phyloP scores from a whole-genome alignment of 768 basidiomycete genomes.

The Phaffia tasmanica region DNA sequence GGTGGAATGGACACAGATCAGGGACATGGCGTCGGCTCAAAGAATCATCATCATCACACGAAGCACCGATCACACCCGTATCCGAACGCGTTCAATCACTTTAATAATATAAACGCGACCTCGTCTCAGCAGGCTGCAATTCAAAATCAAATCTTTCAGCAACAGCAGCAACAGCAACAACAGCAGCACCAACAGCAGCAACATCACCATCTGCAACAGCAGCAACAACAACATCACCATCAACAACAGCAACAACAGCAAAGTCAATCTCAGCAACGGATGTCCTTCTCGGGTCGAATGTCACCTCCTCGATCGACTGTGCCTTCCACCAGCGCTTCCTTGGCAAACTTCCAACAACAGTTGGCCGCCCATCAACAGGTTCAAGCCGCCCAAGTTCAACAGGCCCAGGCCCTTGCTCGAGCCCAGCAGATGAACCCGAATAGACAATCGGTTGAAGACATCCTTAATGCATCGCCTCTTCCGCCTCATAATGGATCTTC shows the following conservation, averaged over 20 bases:
- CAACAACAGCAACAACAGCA: not conserved
- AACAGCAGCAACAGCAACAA: not conserved
- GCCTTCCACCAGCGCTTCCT: not conserved
- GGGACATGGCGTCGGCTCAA: constrained; percentile 25
- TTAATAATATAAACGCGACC: constrained; percentile 17
- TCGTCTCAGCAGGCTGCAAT: constrained; percentile 28
- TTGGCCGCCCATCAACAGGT: constrained; percentile 18
- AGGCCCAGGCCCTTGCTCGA: not conserved
- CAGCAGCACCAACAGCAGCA: constrained; percentile 16
- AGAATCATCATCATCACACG: constrained; percentile 21
- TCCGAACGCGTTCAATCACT: constrained; percentile 31
- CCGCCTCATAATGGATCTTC: constrained; percentile 34
- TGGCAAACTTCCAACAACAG: constrained; percentile 23
- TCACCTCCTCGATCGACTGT: constrained; percentile 14
- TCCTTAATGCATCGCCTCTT: constrained; percentile 36
- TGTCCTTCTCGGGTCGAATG: constrained; percentile 16
- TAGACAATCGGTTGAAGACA: constrained; percentile 38
- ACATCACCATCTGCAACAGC: constrained; percentile 7
- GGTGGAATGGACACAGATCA: constrained; percentile 15
- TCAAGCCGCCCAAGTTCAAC: constrained; percentile 4
- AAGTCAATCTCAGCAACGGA: not conserved
- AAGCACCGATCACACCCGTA: constrained; percentile 26
- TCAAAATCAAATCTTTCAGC: constrained; percentile 5
- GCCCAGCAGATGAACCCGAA: constrained; percentile 3
- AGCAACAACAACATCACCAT: constrained; percentile 5